These are phyloP conservation scores for Xylaria cubensis DNA, from an alignment of 495 filamentous ascomycete genomes.

Conservation along the genomic window DNA sequence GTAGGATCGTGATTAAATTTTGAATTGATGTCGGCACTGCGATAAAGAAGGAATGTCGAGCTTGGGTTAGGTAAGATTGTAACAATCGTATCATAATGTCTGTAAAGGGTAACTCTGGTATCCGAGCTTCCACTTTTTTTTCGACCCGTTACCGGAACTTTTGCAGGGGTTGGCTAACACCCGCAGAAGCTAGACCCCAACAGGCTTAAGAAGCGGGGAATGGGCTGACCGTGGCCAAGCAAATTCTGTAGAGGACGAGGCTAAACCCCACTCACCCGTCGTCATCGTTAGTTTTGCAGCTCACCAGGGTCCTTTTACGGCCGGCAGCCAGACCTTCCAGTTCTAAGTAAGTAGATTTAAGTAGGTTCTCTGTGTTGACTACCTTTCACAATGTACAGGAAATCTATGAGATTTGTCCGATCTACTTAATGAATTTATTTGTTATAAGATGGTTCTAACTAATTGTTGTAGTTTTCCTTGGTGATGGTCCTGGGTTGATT, in stretches of 20 bases:
- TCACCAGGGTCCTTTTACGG: background rate
- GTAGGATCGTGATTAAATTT: conserved; percentile 7
- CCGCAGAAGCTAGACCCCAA: conserved; percentile 7
- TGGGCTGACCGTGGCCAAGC: background rate
- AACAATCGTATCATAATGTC: conserved; percentile 18
- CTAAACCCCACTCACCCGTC: conserved; percentile 1
- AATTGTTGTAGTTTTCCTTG: background rate
- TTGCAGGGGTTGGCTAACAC: conserved; percentile 13
- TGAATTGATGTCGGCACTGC: conserved; percentile 6
- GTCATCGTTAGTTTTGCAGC: background rate
- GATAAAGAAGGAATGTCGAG: background rate
- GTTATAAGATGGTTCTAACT: background rate
- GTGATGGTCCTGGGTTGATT: background rate
- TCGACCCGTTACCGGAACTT: background rate
- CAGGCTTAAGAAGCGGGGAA: background rate
- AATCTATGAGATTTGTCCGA: background rate
- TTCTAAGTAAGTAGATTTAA: background rate
- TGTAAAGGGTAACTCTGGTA: conserved; percentile 12
- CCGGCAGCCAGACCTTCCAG: background rate
- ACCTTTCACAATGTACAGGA: background rate
- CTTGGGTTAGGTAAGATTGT: conserved; percentile 29
- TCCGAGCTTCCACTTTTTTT: conserved; percentile 22
- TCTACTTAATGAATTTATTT: background rate
- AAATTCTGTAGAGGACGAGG: background rate
- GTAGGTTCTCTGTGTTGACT: too few relatives aligned